Evolutionary conservation across 352 stramenopile species (phyloP), one percentile per base, ranked within the genome.

Genomic region (Phytophthora litchii): DNA sequence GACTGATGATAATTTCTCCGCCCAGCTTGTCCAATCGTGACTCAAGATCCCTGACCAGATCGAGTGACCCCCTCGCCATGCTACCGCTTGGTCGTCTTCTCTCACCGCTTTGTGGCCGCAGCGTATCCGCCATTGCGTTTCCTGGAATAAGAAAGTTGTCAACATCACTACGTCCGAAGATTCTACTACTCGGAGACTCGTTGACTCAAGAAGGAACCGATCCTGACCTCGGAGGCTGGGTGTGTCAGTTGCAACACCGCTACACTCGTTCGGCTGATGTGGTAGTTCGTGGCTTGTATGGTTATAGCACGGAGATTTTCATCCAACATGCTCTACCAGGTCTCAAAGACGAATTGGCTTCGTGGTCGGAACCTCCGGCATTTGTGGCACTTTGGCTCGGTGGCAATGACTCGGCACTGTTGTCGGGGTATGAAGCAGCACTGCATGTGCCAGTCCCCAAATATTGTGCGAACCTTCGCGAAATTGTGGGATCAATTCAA

Each of bases 351-450:
- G 76, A 82, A 27, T 34, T 85, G 27, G 34, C 13, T 13, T 42
- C 38, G 3, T 65, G 57, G 72, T 42, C 64, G 10, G 31, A 56
- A 13, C 34, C 63, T 29, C 70, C 72, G 35, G 48, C 60, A 23
- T 40, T 85, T 4, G 70, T 85, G 61, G 69, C 70, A 8, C 45
- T 90, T 3, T 88, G 74, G 72, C 66, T 90, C n/a, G 80, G 78
- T 25, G 67, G 76, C 17, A 90, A 90, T 36, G 80, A 90, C 52
- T 79, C 80, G 13, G 75, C 78, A 3, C 54, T 88, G 12, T 41
- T 48, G 12, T 61, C 54, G 11, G 78, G 78, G 1, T 58, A 48
- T 23, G 54, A 70, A 25, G 48, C 47, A 32, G 42, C 47, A 17
- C 62, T 83, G 41, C 74, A 88, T 48, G 72, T 90, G 27, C 67